These are phyloP conservation scores for Sarcodon aspratus DNA, from an alignment of 768 basidiomycete species.

Conservation along the genomic window DNA sequence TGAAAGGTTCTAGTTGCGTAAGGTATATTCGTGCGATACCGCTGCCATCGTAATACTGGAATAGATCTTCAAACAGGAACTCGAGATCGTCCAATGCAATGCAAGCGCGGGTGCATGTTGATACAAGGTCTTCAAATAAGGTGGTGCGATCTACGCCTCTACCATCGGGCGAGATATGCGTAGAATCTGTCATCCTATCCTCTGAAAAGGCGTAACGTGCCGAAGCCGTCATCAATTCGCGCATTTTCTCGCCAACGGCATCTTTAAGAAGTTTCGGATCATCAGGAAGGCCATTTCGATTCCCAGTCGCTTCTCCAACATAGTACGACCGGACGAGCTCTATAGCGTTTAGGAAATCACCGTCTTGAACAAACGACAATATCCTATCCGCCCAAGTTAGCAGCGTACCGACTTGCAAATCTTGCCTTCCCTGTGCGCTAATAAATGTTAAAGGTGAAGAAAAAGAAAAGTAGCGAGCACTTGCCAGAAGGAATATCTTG, in stretches of 20 bases:
- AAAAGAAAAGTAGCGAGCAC: slow-evolving; percentile 15
- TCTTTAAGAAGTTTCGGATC: slow-evolving; percentile 42
- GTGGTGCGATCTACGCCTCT: slow-evolving; percentile 88
- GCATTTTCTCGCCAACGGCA: slow-evolving; percentile 65
- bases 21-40: slow-evolving; percentile 85
- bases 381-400: slow-evolving; percentile 95
- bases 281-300: slow-evolving; percentile 76
- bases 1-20: slow-evolving; percentile 66
- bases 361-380: slow-evolving; percentile 67
- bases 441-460: slow-evolving; percentile 2
- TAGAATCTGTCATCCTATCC: slow-evolving; percentile 85
- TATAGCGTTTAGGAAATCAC: slow-evolving; percentile 86
- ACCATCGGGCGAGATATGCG: slow-evolving; percentile 70
- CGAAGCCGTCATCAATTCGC: slow-evolving; percentile 80
- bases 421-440: slow-evolving; percentile 44
- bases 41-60: slow-evolving; percentile 75
- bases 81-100: slow-evolving; percentile 72
- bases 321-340: slow-evolving; percentile 79
- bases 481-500: slow-evolving; percentile 82
- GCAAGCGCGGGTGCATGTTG: slow-evolving; percentile 66
- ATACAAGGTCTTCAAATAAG: slow-evolving; percentile 82
- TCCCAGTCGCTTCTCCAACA: slow-evolving; percentile 68
- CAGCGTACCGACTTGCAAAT: slow-evolving; percentile 71
- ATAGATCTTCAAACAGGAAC: slow-evolving; percentile 89
- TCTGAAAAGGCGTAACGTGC: slow-evolving; percentile 88